Evolutionary conservation across 257 asterid species (phyloP).

Genomic region (Coffea canephora): DNA sequence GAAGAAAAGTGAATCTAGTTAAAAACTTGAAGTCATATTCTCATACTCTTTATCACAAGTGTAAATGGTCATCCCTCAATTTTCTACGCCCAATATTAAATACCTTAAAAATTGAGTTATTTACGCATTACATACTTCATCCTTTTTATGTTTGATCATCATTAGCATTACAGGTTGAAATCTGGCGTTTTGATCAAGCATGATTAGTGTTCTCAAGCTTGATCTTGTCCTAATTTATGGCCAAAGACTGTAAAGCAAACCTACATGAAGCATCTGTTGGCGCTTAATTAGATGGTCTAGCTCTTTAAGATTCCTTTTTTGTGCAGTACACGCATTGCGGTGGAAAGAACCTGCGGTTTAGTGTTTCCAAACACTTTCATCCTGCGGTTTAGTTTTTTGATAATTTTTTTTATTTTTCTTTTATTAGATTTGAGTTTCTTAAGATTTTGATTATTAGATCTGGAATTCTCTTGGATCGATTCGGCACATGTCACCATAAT

Average conservation of each 20-base stretch:
- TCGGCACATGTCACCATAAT: no score
- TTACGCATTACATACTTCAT: neutral
- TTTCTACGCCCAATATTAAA: no score
- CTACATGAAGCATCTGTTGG: neutral
- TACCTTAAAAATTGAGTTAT: no score
- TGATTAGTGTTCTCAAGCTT: neutral
- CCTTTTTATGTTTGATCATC: neutral
- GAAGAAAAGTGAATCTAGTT: no score
- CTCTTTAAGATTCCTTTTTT: neutral
- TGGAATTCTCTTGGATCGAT: no score
- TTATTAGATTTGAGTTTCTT: no score
- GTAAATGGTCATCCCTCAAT: no score
- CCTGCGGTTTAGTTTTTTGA: constrained; percentile 24
- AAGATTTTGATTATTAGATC: no score
- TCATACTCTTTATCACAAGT: no score
- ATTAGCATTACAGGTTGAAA: neutral
- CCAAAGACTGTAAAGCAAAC: neutral
- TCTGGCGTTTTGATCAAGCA: neutral
- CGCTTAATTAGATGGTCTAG: neutral
- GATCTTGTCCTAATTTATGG: neutral
- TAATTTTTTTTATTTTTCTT: no score
- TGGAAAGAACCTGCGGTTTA: neutral
- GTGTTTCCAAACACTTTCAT: neutral
- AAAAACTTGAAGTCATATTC: no score
- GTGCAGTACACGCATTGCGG: neutral